Percentiles rank a stretch among this genome's conserved stretches.
Evolutionary conservation across 805 yeast genomes (phyloP).

Genomic region (Saccharomycopsis olivae): DNA sequence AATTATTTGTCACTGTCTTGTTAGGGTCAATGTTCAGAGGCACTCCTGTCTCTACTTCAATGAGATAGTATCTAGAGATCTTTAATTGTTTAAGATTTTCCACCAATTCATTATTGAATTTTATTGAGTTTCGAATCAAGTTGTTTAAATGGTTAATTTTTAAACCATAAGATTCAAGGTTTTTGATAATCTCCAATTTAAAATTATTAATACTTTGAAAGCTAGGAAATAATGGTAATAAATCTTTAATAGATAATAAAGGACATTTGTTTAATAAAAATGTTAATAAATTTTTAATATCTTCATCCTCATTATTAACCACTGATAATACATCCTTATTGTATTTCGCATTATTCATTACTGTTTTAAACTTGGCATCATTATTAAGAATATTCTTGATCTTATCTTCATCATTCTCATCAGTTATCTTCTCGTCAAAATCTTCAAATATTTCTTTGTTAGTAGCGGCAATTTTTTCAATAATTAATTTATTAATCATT

Average conservation of each 20-base stretch:
- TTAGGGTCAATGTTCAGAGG: not conserved
- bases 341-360: not conserved
- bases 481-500: slow-evolving; percentile 27
- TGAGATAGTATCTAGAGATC: slow-evolving; percentile 9
- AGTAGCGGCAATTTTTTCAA: slow-evolving; percentile 17
- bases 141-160: slow-evolving; percentile 52
- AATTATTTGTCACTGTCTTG: slow-evolving; percentile 18
- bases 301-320: slow-evolving; percentile 23
- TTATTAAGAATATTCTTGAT: slow-evolving; percentile 4
- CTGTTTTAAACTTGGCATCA: slow-evolving; percentile 8
- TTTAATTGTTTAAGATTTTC: slow-evolving; percentile 43
- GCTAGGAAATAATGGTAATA: slow-evolving; percentile 79
- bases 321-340: slow-evolving; percentile 22
- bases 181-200: slow-evolving; percentile 70
- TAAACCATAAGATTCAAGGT: slow-evolving; percentile 64
- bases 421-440: slow-evolving; percentile 13
- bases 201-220: slow-evolving; percentile 71
- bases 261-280: slow-evolving; percentile 36
- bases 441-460: slow-evolving; percentile 20
- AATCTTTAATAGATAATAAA: slow-evolving; percentile 60
- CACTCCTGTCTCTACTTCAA: slow-evolving; percentile 9
- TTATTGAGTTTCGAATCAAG: slow-evolving; percentile 68
- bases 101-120: slow-evolving; percentile 49
- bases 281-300: slow-evolving; percentile 24
- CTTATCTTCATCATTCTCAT: slow-evolving; percentile 10